Evolutionary conservation across 1,284 basidiomycete genomes (phyloP).

Genomic region (Wallemia mellicola): DNA sequence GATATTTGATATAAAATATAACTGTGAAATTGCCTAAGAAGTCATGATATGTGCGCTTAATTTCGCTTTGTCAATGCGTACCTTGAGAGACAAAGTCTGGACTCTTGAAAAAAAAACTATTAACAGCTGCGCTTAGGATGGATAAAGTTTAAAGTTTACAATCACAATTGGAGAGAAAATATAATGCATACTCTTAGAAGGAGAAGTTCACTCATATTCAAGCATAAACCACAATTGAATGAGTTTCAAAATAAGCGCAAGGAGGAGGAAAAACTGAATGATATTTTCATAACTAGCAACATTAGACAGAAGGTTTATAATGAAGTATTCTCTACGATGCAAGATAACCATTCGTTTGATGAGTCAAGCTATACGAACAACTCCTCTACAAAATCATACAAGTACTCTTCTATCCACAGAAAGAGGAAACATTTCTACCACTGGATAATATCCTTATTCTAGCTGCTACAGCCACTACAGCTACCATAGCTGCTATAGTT

Average conservation of each 20-base stretch:
- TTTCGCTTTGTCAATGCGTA: too few relatives aligned
- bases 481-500: background rate
- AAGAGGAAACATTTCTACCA: background rate
- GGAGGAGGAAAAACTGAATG: background rate
- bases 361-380: background rate
- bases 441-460: background rate
- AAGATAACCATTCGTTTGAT: background rate
- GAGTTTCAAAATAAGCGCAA: background rate
- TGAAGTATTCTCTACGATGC: background rate
- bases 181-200: too few relatives aligned
- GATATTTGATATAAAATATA: too few relatives aligned
- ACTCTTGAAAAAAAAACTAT: too few relatives aligned
- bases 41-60: too few relatives aligned
- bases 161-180: too few relatives aligned
- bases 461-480: background rate
- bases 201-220: too few relatives aligned
- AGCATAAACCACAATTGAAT: too few relatives aligned
- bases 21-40: too few relatives aligned
- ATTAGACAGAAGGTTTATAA: background rate
- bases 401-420: background rate
- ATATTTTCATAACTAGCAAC: background rate
- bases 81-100: too few relatives aligned
- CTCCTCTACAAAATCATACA: background rate
- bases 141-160: too few relatives aligned
- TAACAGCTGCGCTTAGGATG: too few relatives aligned